These are phyloP conservation scores for Hypholoma fasciculare DNA, from an alignment of 768 basidiomycete species.

Conservation along the genomic window DNA sequence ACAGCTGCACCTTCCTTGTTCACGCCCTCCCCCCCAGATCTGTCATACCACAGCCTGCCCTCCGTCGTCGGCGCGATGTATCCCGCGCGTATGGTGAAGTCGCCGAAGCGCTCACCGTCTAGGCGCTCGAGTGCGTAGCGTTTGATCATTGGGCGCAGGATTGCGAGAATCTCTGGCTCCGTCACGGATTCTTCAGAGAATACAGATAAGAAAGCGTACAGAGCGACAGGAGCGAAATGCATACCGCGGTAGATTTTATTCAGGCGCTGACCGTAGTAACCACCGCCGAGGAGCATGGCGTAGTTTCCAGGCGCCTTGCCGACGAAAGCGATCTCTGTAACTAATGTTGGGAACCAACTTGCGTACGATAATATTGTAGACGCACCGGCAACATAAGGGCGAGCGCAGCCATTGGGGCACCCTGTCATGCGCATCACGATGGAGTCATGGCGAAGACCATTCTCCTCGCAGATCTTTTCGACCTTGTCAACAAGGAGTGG, in stretches of 20 bases:
- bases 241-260: constrained; percentile 93
- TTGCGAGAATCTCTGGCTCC: constrained; percentile 89
- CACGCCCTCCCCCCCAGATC: constrained; percentile 76
- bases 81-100: constrained; percentile 90
- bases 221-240: constrained; percentile 7
- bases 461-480: constrained; percentile 92
- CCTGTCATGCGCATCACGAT: constrained; percentile 99
- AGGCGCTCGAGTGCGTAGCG: constrained; percentile 84
- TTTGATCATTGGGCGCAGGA: constrained; percentile 93
- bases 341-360: background rate
- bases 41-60: constrained; percentile 86
- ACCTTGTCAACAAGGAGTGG: constrained; percentile 93
- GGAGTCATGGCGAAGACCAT: constrained; percentile 88
- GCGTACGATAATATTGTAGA: constrained; percentile 5
- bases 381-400: constrained; percentile 88
- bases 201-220: background rate
- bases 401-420: constrained; percentile 91
- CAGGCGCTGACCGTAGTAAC: constrained; percentile 90
- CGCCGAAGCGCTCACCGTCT: constrained; percentile 92
- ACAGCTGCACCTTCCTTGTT: constrained; percentile 33
- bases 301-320: constrained; percentile 95
- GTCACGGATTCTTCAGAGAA: constrained; percentile 71
- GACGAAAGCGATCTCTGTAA: constrained; percentile 88
- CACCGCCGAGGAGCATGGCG: constrained; percentile 93
- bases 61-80: constrained; percentile 85